Evolutionary conservation across 1,284 basidiomycete genomes (phyloP), one percentile per base, ranked within the genome.

Genomic region (Pholiota adiposa): DNA sequence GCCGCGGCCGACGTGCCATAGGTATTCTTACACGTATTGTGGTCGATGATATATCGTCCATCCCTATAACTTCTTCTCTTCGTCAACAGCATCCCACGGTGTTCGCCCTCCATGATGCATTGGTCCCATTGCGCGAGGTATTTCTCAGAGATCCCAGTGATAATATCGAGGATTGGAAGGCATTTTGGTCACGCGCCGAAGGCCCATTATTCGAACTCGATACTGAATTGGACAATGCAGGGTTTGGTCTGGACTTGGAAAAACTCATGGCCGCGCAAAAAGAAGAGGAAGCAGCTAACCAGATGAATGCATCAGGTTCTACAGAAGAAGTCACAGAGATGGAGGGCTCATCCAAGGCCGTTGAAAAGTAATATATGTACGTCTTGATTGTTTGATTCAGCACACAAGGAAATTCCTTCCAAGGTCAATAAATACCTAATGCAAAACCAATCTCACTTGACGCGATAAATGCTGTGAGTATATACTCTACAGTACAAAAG

Each of bases 1-100:
- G 55, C 14, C 55, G 55, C n/a, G 55, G n/a, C 23, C 46, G 55
- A 41, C 55, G 55, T 18, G 55, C 55, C n/a, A 41, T 51, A 50
- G 55, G 44, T 14, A 51, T 48, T n/a, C 16, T 57, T 4, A 36
- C 40, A 31, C 40, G 36, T 29, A 23, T 23, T n/a, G 19, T 51
- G 23, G 25, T 57, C 27, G 49, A 57, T 43, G 48, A 51, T 21
- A 50, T 57, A 16, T 36, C 46, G 12, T 29, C 55, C n/a, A 57
- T 57, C 19, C 55, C 55, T 8, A 29, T 49, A 16, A 34, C 14
- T 33, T 40, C 55, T n/a, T 44, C 46, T 31, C 36, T 57, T 25
- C 55, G 55, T 23, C 40, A 57, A 40, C 36, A 57, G 14, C 38
- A 51, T 18, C 55, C 36, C 38, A 29, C 50, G n/a, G 14, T 57